phyloP scores from a whole-genome alignment of 31 red algal genomes.

The Endocladia muricata region DNA sequence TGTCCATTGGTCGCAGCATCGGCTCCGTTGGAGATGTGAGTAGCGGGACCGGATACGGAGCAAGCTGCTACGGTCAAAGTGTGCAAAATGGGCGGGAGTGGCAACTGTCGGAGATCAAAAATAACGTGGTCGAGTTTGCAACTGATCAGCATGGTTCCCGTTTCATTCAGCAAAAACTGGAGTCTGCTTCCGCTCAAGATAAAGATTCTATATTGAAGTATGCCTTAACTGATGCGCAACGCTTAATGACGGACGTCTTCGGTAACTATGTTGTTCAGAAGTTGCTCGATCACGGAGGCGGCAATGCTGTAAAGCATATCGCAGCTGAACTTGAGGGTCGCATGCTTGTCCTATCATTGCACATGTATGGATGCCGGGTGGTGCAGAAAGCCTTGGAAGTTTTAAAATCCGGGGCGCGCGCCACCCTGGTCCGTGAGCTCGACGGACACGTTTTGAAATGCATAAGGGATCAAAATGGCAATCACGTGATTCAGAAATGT shows the following conservation, averaged over 20 bases:
- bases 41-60: slow-evolving; percentile 12
- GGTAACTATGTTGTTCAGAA: slow-evolving; percentile 99
- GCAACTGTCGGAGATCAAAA: slow-evolving; percentile 79
- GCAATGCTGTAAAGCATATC: slow-evolving; percentile 63
- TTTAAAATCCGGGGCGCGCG: slow-evolving; percentile 44
- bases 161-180: slow-evolving; percentile 98
- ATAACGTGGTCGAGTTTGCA: slow-evolving; percentile 95
- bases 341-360: slow-evolving; percentile 91
- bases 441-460: slow-evolving; percentile 96
- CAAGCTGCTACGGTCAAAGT: not conserved
- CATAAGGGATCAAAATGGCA: slow-evolving; percentile 99
- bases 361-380: slow-evolving; percentile 99
- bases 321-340: slow-evolving; percentile 74
- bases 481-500: slow-evolving; percentile 99
- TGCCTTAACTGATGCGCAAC: slow-evolving; percentile 74
- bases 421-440: slow-evolving; percentile 76
- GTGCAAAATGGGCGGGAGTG: slow-evolving; percentile 74
- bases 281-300: slow-evolving; percentile 81
- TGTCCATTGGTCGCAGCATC: slow-evolving; percentile 59
- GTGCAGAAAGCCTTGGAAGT: slow-evolving; percentile 99
- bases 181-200: slow-evolving; percentile 70
- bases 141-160: slow-evolving; percentile 98
- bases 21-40: slow-evolving; percentile 25
- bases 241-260: slow-evolving; percentile 96
- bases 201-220: slow-evolving; percentile 73